Evolutionary conservation across 441 rosid species (phyloP).

Genomic region (Populus hybrid): DNA sequence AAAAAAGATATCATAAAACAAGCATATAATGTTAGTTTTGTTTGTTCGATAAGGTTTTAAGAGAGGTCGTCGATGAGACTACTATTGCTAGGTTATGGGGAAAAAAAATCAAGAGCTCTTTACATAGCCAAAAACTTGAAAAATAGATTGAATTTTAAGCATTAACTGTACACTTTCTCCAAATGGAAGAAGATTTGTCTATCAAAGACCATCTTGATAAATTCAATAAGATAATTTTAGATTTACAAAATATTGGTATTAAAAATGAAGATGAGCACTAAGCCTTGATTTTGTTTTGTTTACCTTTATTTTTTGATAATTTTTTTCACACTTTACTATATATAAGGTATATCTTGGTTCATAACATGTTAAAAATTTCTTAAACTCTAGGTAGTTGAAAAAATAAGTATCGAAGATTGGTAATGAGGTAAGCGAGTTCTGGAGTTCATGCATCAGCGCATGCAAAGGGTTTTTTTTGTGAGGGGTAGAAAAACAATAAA

Average conservation of each 20-base stretch:
- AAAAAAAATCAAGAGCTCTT: background rate
- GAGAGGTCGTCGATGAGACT: background rate
- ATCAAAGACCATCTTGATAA: background rate
- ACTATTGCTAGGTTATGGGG: background rate
- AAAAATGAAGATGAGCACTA: constrained; percentile 4
- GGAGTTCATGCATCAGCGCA: too few relatives aligned
- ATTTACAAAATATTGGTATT: background rate
- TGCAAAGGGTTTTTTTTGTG: background rate
- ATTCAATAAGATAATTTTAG: background rate
- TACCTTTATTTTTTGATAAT: background rate
- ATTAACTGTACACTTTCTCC: background rate
- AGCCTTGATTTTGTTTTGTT: background rate
- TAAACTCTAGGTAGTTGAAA: background rate
- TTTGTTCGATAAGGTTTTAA: background rate
- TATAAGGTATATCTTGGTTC: background rate
- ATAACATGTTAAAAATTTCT: background rate
- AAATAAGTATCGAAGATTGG: background rate
- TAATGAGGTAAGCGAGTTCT: background rate
- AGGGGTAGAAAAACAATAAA: background rate
- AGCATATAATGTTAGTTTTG: background rate
- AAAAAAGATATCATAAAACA: background rate
- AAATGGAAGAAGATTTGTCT: background rate
- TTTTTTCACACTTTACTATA: background rate
- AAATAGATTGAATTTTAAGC: background rate
- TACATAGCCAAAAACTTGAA: background rate